A percentile compares a stretch with the other conserved stretches of the same genome.
Conservation (phyloP, 2,329 filamentous ascomycete species). For the Fusarium verrucosum region DNA sequence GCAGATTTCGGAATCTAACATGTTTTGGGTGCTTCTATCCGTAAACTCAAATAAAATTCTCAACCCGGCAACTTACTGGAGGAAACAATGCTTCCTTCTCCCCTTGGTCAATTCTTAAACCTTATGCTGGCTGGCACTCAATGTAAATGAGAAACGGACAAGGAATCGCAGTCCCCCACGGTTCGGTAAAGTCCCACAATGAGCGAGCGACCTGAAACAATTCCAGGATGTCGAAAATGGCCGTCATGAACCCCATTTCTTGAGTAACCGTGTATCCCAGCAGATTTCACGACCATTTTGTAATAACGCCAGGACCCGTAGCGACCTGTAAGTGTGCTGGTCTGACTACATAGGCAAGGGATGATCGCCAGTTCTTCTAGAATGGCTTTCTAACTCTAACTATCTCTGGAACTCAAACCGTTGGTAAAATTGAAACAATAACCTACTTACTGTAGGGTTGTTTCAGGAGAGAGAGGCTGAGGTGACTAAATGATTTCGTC, state of each 20-base stretch:
- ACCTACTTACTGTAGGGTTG: conserved; percentile 14
- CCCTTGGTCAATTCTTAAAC: conserved; percentile 1
- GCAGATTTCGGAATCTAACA: conserved; percentile 2
- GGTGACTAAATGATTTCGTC: conserved; percentile 10
- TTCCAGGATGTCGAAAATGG: conserved; percentile 34
- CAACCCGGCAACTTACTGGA: not conserved
- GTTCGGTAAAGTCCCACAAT: conserved; percentile 37
- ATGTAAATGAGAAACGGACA: conserved; percentile 13
- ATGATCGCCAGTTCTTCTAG: conserved; percentile 12
- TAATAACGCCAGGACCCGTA: not conserved
- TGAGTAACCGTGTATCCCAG: conserved; percentile 24
- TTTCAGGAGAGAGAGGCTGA: conserved; percentile 34
- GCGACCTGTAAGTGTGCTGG: not conserved
- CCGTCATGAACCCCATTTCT: conserved; percentile 23
- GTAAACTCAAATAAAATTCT: too few relatives aligned
- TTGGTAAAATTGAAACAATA: conserved; percentile 9
- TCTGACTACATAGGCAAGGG: not conserved
- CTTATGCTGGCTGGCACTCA: not conserved
- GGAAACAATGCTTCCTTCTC: not conserved
- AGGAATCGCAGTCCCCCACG: conserved; percentile 33
- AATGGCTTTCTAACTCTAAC: conserved; percentile 1
- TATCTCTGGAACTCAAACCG: conserved; percentile 5
- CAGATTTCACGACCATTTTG: conserved; percentile 12
- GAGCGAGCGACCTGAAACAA: conserved; percentile 42
- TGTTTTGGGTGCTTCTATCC: too few relatives aligned